A percentile compares a stretch with the other conserved stretches of the same genome.
phyloP scores from a whole-genome alignment of 2,329 filamentous ascomycete genomes.

The Hypoxylon sp. region DNA sequence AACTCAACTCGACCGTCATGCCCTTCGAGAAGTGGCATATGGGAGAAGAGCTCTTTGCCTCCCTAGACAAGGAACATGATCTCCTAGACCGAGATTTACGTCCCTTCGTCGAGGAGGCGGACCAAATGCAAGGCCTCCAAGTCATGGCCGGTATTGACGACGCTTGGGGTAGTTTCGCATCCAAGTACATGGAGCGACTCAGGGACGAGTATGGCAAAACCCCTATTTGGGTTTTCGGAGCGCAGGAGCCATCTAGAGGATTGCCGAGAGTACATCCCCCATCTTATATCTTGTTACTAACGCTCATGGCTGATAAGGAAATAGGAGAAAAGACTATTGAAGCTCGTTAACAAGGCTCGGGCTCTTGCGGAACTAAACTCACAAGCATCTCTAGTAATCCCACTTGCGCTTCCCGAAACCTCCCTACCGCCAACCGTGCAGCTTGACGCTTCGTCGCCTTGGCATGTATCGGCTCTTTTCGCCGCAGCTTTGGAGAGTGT shows the following conservation, averaged over 20 bases:
- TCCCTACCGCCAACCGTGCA: constrained; percentile 70
- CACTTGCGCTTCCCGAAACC: constrained; percentile 75
- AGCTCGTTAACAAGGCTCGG: constrained; percentile 80
- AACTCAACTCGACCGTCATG: constrained; percentile 82
- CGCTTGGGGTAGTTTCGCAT: constrained; percentile 84
- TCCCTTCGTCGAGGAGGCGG: constrained; percentile 91
- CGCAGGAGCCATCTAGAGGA: constrained; percentile 73
- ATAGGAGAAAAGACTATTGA: constrained; percentile 73
- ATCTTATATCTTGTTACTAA: constrained; percentile 2
- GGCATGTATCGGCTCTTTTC: constrained; percentile 85
- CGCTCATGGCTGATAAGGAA: constrained; percentile 22
- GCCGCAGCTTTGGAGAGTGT: constrained; percentile 83
- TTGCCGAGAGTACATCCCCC: constrained; percentile 64
- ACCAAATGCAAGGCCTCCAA: constrained; percentile 91
- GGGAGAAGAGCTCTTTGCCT: constrained; percentile 81
- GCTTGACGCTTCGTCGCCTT: constrained; percentile 75
- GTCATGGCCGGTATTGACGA: constrained; percentile 80
- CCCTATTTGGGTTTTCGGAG: constrained; percentile 87
- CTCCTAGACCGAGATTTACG: constrained; percentile 91
- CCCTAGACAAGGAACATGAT: constrained; percentile 84
- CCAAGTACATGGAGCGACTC: constrained; percentile 80
- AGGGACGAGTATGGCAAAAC: constrained; percentile 93
- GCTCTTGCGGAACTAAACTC: constrained; percentile 77
- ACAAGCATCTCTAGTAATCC: constrained; percentile 83
- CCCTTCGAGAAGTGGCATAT: constrained; percentile 84